Conservation (phyloP, 78 protist genomes). For the slime mould (Dictyostelium discoideum) region DNA sequence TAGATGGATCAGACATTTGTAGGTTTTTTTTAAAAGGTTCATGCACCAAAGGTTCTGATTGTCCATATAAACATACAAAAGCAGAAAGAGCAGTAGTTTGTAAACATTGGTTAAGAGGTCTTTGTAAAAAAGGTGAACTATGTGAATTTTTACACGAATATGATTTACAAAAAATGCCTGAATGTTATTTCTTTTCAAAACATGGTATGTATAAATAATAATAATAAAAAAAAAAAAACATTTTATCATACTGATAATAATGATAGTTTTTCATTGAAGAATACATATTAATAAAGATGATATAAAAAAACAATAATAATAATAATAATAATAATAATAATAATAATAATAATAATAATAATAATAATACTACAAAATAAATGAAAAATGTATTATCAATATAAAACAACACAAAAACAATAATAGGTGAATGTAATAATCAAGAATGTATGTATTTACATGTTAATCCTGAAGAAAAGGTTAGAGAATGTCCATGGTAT, state of each 20-base stretch:
- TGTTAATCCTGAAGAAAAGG: conserved; percentile 88
- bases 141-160: conserved; percentile 95
- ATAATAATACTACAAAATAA: no score
- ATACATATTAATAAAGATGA: no score
- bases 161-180: conserved; percentile 93
- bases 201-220: conserved; percentile 78
- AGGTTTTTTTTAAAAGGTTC: conserved; percentile 74
- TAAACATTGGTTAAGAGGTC: conserved; percentile 96
- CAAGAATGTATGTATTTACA: conserved; percentile 92
- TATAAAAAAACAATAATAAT: no score
- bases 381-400: no score
- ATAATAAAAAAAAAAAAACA: no score
- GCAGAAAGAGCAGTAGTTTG: conserved; percentile 90
- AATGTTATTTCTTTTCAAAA: conserved; percentile 86
- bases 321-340: no score
- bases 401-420: no score
- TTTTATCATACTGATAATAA: no score
- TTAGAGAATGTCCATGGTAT: conserved; percentile 94
- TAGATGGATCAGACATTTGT: conserved; percentile 58
- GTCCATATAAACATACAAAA: conserved; percentile 76
- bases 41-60: conserved; percentile 77
- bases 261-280: no score
- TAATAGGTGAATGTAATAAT: conserved; percentile 59
- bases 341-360: no score
- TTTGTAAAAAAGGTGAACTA: conserved; percentile 94